Evolutionary conservation across 495 filamentous ascomycete genomes (phyloP), one percentile per base, ranked within the genome.

Genomic region (Penicillium nucicola): DNA sequence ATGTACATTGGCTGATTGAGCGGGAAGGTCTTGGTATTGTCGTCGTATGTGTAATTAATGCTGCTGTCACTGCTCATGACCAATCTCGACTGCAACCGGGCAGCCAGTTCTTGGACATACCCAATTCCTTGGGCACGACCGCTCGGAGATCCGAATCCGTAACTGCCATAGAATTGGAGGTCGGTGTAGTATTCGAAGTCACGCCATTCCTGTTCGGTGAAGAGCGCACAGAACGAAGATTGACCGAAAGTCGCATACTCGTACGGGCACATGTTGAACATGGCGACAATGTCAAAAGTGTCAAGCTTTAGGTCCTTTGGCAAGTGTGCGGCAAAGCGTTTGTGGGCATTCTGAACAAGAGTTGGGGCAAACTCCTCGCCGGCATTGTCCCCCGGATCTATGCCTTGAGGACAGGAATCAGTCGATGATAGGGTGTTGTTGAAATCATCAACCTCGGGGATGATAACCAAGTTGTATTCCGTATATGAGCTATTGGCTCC

Each of bases 51-150:
- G 38, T 75, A 65, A 58, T 86, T 86, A 70, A 84, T 77, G 56
- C 82, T 79, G n/a, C 74, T 79, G 7, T 75, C 71, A 1, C 77
- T 76, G 41, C 69, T 75, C 32, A 78, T 65, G 37, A 69, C 64
- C 6, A 80, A 68, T 49, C 82, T 78, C 52, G 77, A 69, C 42
- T 77, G 53, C 19, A 86, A 68, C n/a, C 83, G 74, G 1, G 82
- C 84, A 3, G 82, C 64, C 18, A 84, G 67, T 65, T 87, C 84
- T 42, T 82, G 69, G 10, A 84, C 78, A 50, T 82, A 87, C 17
- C 82, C 83, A 42, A 84, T 78, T 2, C 82, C 84, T 18, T 84
- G 74, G 12, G 84, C 84, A 14, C 84, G 74, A 20, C 82, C 83
- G 14, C 75, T 77, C 0, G 82, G 77, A 5, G 80, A 80, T 8